phyloP scores from a whole-genome alignment of 768 basidiomycete genomes.

The Flagelloscypha sp. region DNA sequence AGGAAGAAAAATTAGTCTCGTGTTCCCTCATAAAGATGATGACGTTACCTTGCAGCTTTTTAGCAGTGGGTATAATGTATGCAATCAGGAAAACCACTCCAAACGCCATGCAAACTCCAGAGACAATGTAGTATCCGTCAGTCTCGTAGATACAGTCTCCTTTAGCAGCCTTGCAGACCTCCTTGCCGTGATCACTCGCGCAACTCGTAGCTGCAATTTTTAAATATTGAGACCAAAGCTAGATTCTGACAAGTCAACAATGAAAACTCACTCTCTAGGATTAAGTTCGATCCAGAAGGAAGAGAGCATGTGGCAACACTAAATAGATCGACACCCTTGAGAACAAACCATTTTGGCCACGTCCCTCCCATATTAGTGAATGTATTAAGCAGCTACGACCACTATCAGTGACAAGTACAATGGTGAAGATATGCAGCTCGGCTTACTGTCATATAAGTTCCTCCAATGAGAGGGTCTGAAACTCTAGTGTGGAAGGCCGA shows the following conservation, averaged over 20 bases:
- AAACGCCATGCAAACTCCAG: slow-evolving; percentile 65
- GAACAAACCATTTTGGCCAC: slow-evolving; percentile 93
- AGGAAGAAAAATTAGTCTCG: slow-evolving; percentile 10
- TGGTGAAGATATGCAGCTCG: not conserved
- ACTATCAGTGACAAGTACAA: slow-evolving; percentile 4
- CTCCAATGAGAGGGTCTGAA: slow-evolving; percentile 93
- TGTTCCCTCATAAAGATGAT: not conserved
- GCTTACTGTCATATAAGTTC: slow-evolving; percentile 97
- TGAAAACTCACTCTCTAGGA: slow-evolving; percentile 41
- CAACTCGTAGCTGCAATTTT: slow-evolving; percentile 73
- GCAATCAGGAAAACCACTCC: slow-evolving; percentile 67
- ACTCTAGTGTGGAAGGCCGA: slow-evolving; percentile 98
- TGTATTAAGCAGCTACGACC: slow-evolving; percentile 77
- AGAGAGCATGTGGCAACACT: slow-evolving; percentile 80
- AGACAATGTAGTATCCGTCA: slow-evolving; percentile 90
- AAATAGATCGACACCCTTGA: slow-evolving; percentile 92
- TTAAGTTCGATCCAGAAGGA: slow-evolving; percentile 42
- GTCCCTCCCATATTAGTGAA: slow-evolving; percentile 96
- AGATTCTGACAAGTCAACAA: not conserved
- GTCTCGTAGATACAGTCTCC: slow-evolving; percentile 77
- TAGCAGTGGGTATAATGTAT: slow-evolving; percentile 80
- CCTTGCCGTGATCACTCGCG: slow-evolving; percentile 86
- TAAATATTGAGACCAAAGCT: slow-evolving; percentile 13
- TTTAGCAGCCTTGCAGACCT: slow-evolving; percentile 60
- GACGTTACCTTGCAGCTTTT: slow-evolving; percentile 72